These are phyloP conservation scores for Striga hermonthica DNA, from an alignment of 305 asterid species.

Conservation along the genomic window DNA sequence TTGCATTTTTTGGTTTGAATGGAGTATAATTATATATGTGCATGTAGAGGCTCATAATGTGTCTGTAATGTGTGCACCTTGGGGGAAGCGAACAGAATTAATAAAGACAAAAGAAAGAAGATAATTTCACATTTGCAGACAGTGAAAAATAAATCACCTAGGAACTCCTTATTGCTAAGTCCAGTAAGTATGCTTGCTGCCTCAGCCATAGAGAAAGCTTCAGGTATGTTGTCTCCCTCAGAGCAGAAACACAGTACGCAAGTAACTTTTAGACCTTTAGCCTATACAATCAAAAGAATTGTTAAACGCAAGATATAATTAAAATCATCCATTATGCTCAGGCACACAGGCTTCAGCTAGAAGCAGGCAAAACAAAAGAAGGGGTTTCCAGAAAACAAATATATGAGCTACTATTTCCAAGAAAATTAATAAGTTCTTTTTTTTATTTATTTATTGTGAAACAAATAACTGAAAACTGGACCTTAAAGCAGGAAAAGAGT, in stretches of 20 bases:
- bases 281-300: conserved; percentile 42
- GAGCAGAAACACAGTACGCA: conserved; percentile 93
- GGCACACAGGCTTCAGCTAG: no score
- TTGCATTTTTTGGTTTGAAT: background rate
- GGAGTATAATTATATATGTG: background rate
- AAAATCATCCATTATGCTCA: no score
- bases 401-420: conserved; percentile 1
- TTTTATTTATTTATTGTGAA: background rate
- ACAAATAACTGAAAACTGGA: conserved; percentile 23
- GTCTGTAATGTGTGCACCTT: background rate
- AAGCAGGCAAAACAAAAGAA: background rate
- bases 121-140: background rate
- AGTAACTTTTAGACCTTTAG: conserved; percentile 82
- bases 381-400: background rate
- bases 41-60: background rate
- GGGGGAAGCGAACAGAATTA: background rate
- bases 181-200: conserved; percentile 66
- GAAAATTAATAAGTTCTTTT: no score
- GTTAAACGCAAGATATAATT: background rate
- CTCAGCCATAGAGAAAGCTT: conserved; percentile 83
- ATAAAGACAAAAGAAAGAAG: conserved; percentile 1
- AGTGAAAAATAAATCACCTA: conserved; percentile 45
- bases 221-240: conserved; percentile 93
- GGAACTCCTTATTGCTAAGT: conserved; percentile 39
- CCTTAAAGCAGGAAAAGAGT: conserved; percentile 90